phyloP scores from a whole-genome alignment of 768 basidiomycete genomes.

The Phanerochaete sordida region DNA sequence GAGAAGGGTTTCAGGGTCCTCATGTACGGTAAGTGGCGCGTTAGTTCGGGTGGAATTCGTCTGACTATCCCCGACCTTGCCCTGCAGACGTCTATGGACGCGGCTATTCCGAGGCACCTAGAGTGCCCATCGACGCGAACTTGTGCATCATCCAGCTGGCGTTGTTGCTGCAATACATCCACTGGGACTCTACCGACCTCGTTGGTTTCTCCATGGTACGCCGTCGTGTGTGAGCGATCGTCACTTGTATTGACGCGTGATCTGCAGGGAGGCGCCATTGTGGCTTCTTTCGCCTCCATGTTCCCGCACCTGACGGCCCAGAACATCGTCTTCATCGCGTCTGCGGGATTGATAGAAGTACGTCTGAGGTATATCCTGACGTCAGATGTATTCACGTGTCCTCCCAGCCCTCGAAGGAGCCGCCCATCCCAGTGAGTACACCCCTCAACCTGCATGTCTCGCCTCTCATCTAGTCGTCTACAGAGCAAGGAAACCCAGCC shows the following conservation, averaged over 20 bases:
- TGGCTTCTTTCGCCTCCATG: constrained; percentile 62
- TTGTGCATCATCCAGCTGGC: constrained; percentile 75
- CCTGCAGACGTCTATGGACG: constrained; percentile 73
- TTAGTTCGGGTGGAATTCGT: not conserved
- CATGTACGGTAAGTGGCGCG: constrained; percentile 53
- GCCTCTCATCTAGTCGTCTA: not conserved
- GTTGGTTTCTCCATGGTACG: constrained; percentile 77
- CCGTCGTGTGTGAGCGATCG: not conserved
- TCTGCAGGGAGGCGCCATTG: constrained; percentile 66
- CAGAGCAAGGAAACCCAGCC: constrained; percentile 7
- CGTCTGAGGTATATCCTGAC: constrained; percentile 48
- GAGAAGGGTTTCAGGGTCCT: constrained; percentile 67
- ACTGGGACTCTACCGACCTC: constrained; percentile 63
- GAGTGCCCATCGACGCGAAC: constrained; percentile 49
- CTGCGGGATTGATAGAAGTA: constrained; percentile 53
- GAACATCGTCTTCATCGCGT: constrained; percentile 61
- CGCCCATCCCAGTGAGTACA: not conserved
- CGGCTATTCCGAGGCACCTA: constrained; percentile 78
- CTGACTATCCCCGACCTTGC: constrained; percentile 60
- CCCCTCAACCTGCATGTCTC: not conserved
- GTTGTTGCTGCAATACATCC: constrained; percentile 73
- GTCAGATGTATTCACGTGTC: constrained; percentile 20
- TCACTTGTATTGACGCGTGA: too few species aligned
- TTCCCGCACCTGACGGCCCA: constrained; percentile 69
- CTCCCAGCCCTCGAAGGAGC: not conserved